Base-by-base conservation (phyloP, 2,329 filamentous ascomycete species). In the Dothiorella sarmentorum region DNA sequence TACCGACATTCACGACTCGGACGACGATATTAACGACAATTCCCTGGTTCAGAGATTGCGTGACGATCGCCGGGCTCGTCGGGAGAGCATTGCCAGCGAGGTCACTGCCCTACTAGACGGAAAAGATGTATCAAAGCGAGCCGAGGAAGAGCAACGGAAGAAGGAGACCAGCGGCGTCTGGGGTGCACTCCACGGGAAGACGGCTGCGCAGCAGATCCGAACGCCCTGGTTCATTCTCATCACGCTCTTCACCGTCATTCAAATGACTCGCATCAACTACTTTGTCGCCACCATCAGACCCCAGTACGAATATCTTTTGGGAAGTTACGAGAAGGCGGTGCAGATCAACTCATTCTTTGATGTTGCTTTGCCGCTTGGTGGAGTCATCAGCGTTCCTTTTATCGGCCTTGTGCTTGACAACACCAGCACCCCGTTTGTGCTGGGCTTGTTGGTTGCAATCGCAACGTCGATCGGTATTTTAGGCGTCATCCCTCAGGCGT, bases 181-280 rank as follows among this genome's bases (percentile, higher is more conserved):
- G 89, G 92, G 92, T 24, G 87, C 88, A 20, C 83, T 96, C 74
- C 92, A 96, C 69, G 85, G 85, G 52, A 79, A 80, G 63, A 83
- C 87, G 0, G 88, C 89, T 0, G 67, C 80, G 20, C 76, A 90
- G 66, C 92, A 97, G 73, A 88, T 96, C 64, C 72, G 76, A 7
- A 90, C 87, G 2, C 87, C 87, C 0, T 96, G 91, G 91, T 96
- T 94, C 71, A 78, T 91, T 17, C 80, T 96, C 35, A 89, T 96
- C 66, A 89, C 89, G 4, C 73, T 91, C 18, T 93, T 96, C 71
- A 96, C 90, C 3, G 72, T 81, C 43, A 62, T 82, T 26, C 79
- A 82, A 69, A 84, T 81, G 76, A 87, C 96, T 62, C 82, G 78
- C 9, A 95, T 96, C 80, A 96, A 96, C 75, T 96, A 91, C 77